Evolutionary conservation across 2,329 filamentous ascomycete genomes (phyloP).

Genomic region (Penicillium polonicum): DNA sequence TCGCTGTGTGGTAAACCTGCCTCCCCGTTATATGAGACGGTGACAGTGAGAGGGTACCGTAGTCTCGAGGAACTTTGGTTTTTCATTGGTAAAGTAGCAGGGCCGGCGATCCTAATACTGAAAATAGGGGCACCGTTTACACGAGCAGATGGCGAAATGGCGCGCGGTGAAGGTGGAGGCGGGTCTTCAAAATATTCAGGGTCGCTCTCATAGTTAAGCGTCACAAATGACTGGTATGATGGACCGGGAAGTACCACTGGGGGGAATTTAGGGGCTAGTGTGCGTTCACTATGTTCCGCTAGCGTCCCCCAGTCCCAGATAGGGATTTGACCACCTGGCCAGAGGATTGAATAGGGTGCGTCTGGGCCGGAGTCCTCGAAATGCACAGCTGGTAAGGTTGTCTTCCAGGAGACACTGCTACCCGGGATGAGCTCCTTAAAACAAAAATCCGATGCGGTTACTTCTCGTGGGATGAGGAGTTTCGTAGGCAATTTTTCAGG

Average conservation of each 20-base stretch:
- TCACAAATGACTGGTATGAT: too few species aligned
- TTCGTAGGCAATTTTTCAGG: neutral
- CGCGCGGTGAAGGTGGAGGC: neutral
- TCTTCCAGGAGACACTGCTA: neutral
- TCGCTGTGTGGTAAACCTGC: too few species aligned
- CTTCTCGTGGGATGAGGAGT: neutral
- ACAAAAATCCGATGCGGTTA: neutral
- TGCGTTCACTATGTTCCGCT: neutral
- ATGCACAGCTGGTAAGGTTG: neutral
- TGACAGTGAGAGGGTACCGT: too few species aligned
- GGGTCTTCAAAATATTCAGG: neutral
- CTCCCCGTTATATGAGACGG: too few species aligned
- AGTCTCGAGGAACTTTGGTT: neutral
- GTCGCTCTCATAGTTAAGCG: too few species aligned
- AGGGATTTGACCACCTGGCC: neutral
- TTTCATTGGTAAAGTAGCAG: neutral
- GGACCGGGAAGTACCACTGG: neutral
- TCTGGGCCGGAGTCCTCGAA: neutral
- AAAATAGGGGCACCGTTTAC: neutral
- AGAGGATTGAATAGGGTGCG: neutral
- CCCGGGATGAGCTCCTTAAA: neutral
- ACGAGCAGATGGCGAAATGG: too few species aligned
- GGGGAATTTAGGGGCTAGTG: neutral
- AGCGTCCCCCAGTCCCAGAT: neutral
- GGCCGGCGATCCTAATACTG: neutral